Evolutionary conservation across 331 rosid genomes (phyloP).

Genomic region (Malus hybrid): DNA sequence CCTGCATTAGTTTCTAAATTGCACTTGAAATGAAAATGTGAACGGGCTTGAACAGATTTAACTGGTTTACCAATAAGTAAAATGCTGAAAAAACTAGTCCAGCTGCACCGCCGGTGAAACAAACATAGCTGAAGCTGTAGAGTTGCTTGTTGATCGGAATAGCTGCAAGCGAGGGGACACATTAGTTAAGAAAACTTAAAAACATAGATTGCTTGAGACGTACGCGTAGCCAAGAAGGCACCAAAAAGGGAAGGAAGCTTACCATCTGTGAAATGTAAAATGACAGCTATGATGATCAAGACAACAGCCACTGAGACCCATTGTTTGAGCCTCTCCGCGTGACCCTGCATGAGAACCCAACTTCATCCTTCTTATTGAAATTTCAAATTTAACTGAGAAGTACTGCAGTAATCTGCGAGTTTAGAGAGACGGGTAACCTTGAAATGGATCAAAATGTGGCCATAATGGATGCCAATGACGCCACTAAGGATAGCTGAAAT

Average conservation of each 20-base stretch:
- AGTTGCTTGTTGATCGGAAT: constrained; percentile 89
- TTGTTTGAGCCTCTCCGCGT: constrained; percentile 74
- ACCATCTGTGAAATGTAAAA: constrained; percentile 82
- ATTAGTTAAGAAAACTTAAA: neutral
- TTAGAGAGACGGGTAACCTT: constrained; percentile 35
- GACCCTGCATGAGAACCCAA: constrained; percentile 37
- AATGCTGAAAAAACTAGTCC: constrained; percentile 71
- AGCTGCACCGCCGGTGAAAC: constrained; percentile 87
- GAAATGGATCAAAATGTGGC: constrained; percentile 81
- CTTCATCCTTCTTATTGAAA: neutral
- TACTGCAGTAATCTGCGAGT: neutral
- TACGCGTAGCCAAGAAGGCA: neutral
- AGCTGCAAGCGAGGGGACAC: constrained; percentile 33
- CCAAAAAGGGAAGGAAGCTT: neutral
- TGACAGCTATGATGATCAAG: constrained; percentile 49
- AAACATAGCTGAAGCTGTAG: constrained; percentile 87
- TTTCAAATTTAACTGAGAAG: neutral
- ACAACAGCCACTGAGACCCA: constrained; percentile 67
- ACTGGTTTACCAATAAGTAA: constrained; percentile 48
- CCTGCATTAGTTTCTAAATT: neutral
- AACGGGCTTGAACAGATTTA: neutral
- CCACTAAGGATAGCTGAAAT: constrained; percentile 75
- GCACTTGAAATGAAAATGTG: neutral
- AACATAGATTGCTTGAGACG: neutral
- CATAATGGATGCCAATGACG: constrained; percentile 82